Conservation (phyloP, 108 stramenopile species). For the Conticribra weissflogii region DNA sequence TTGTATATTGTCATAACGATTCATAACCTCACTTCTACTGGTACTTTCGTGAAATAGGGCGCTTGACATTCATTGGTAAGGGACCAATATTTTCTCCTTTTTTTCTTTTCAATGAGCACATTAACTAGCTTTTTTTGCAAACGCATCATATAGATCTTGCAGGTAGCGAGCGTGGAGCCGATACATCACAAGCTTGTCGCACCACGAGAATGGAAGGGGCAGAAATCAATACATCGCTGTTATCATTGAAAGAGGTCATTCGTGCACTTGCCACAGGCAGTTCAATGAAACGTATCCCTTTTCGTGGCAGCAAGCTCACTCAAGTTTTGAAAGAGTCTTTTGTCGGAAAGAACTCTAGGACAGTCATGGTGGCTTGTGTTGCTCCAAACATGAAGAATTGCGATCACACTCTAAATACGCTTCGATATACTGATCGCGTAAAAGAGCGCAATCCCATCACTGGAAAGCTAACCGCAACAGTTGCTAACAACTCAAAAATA, state of each 20-base stretch:
- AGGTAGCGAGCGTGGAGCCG: slow-evolving; percentile 96
- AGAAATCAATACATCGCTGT: slow-evolving; percentile 97
- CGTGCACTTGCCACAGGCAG: slow-evolving; percentile 92
- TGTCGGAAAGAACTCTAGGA: slow-evolving; percentile 89
- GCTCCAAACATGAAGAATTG: slow-evolving; percentile 93
- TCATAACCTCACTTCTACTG: background rate
- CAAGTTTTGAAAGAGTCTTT: slow-evolving; percentile 96
- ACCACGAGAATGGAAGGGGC: slow-evolving; percentile 96
- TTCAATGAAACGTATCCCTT: slow-evolving; percentile 94
- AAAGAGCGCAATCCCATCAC: slow-evolving; percentile 89
- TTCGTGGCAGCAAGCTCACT: slow-evolving; percentile 95
- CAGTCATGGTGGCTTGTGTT: slow-evolving; percentile 98
- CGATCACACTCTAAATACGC: slow-evolving; percentile 98
- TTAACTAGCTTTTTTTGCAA: too few relatives aligned
- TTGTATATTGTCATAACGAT: too few relatives aligned
- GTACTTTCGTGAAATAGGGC: slow-evolving; percentile 50
- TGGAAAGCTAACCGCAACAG: slow-evolving; percentile 57
- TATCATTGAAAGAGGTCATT: slow-evolving; percentile 99
- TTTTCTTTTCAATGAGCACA: too few relatives aligned
- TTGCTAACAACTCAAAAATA: slow-evolving; percentile 33
- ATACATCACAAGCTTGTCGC: slow-evolving; percentile 91
- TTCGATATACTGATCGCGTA: slow-evolving; percentile 96
- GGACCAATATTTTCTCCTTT: too few relatives aligned
- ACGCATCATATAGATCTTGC: slow-evolving; percentile 99
- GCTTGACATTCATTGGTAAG: slow-evolving; percentile 91